Evolutionary conservation across 805 yeast genomes (phyloP).

Genomic region (Saturnispora dispora): DNA sequence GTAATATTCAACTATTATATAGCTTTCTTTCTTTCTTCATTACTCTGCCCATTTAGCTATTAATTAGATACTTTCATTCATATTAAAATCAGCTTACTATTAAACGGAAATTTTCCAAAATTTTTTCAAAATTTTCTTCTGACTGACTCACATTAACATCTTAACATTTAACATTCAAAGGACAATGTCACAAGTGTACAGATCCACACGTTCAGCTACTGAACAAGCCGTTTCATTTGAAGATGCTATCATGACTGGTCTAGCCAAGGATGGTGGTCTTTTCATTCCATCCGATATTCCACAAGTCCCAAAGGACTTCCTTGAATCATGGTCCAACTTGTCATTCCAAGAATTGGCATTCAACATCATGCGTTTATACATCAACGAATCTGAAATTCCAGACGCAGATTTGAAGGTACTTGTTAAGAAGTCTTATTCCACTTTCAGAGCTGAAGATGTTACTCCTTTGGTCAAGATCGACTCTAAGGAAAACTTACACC

Average conservation of each 20-base stretch:
- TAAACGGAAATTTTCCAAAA: neutral
- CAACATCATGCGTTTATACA: slow-evolving; percentile 74
- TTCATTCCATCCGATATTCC: slow-evolving; percentile 85
- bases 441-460: slow-evolving; percentile 80
- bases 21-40: too few relatives aligned
- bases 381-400: slow-evolving; percentile 65
- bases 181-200: slow-evolving; percentile 46
- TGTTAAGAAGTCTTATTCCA: slow-evolving; percentile 68
- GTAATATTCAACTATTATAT: too few relatives aligned
- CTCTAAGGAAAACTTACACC: slow-evolving; percentile 46
- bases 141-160: neutral
- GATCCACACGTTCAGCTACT: slow-evolving; percentile 66
- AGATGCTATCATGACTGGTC: slow-evolving; percentile 78
- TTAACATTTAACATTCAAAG: neutral
- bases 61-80: neutral
- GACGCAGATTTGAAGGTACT: slow-evolving; percentile 54
- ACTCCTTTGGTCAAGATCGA: slow-evolving; percentile 65
- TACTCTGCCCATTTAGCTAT: too few relatives aligned
- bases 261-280: slow-evolving; percentile 95
- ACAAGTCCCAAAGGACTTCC: slow-evolving; percentile 41
- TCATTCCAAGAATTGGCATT: slow-evolving; percentile 82
- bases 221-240: slow-evolving; percentile 56
- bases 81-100: neutral
- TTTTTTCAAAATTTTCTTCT: neutral
- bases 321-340: slow-evolving; percentile 60